phyloP scores from a whole-genome alignment of 768 basidiomycete species.

The Xanthoconium stramineum region DNA sequence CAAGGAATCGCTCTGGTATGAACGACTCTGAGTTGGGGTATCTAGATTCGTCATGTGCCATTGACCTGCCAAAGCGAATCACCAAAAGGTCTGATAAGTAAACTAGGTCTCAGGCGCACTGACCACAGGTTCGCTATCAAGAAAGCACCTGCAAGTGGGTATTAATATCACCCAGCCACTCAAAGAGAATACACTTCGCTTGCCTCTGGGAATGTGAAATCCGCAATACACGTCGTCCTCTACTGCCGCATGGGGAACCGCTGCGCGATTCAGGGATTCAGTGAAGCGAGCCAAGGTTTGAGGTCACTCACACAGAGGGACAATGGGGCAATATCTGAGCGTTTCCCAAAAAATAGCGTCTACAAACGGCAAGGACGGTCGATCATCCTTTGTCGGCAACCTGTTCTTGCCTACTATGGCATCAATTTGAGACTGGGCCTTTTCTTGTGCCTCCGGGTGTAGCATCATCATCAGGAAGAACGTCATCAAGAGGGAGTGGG shows the following conservation, averaged over 20 bases:
- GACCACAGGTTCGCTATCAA: constrained; percentile 9
- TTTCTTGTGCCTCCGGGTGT: constrained; percentile 1
- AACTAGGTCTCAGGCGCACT: not conserved
- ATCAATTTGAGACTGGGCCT: constrained; percentile 9
- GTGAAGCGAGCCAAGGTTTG: not conserved
- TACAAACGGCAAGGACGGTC: constrained; percentile 6
- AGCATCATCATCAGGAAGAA: constrained; percentile 2
- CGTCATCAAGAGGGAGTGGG: not conserved
- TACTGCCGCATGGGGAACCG: constrained; percentile 29
- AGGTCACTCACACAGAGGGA: constrained; percentile 3
- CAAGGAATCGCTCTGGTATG: constrained; percentile 39
- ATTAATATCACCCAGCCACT: not conserved
- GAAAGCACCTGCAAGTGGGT: not conserved
- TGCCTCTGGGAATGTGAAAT: constrained; percentile 46
- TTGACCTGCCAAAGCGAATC: constrained; percentile 2
- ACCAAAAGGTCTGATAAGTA: too few relatives aligned
- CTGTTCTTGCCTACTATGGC: constrained; percentile 3
- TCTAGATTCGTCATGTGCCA: constrained; percentile 22
- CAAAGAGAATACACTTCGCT: not conserved
- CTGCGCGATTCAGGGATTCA: not conserved
- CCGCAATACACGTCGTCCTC: constrained; percentile 40
- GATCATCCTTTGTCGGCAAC: constrained; percentile 7
- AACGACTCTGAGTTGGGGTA: constrained; percentile 36
- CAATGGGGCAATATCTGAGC: not conserved
- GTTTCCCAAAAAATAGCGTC: constrained; percentile 12